Conservation (phyloP, 768 basidiomycete genomes). For the Suillus variegatus region DNA sequence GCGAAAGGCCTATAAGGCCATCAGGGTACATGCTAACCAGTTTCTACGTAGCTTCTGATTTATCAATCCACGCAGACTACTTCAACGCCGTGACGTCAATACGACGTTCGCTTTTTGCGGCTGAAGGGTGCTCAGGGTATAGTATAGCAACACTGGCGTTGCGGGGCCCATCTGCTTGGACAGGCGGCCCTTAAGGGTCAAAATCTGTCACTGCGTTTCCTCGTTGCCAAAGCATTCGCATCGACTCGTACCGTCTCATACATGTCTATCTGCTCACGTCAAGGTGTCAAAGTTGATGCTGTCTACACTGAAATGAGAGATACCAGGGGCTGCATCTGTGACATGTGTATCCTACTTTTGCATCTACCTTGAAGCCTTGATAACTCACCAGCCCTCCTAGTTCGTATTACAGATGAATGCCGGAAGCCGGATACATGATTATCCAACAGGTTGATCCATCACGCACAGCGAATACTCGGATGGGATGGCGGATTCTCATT, state of each 20-base stretch:
- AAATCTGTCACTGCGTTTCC: background rate
- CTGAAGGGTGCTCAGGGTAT: background rate
- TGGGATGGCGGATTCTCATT: background rate
- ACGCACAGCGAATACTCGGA: background rate
- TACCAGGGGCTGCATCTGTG: background rate
- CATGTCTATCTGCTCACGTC: background rate
- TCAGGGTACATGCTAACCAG: background rate
- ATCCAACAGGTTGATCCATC: too few species aligned
- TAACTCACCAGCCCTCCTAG: background rate
- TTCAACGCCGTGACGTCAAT: background rate
- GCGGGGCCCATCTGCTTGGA: too few species aligned
- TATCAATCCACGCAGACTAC: background rate
- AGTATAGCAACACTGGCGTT: background rate
- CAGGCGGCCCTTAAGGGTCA: background rate
- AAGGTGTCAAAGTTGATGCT: background rate
- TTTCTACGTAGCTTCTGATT: background rate
- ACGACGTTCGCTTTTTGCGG: background rate
- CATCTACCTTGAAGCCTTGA: background rate
- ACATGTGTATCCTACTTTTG: background rate
- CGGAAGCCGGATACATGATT: background rate
- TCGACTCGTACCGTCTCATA: background rate
- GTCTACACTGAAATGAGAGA: background rate
- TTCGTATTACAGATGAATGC: background rate
- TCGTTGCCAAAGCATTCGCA: background rate
- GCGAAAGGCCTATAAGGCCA: background rate